These are phyloP conservation scores for Trametes polyzona DNA, from an alignment of 1,284 basidiomycete genomes.

Conservation along the genomic window DNA sequence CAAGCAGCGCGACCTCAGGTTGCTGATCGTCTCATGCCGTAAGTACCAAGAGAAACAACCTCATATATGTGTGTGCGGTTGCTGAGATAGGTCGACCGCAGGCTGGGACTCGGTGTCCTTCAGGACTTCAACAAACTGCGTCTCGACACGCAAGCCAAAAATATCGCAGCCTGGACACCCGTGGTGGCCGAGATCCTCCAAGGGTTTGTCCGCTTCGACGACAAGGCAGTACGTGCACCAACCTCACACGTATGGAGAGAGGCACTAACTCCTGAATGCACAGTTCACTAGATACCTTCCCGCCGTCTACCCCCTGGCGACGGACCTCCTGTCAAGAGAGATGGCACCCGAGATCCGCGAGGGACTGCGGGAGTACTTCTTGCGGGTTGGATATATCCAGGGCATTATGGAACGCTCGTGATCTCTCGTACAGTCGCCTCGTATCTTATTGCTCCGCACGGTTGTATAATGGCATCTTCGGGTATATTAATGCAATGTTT, in stretches of 20 bases:
- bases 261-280: not conserved
- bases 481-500: conserved; percentile 33
- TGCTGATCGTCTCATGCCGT: conserved; percentile 90
- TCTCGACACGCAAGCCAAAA: conserved; percentile 91
- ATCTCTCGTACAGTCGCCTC: conserved; percentile 27
- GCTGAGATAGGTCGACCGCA: conserved; percentile 36
- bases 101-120: conserved; percentile 89
- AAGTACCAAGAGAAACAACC: conserved; percentile 39
- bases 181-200: conserved; percentile 93
- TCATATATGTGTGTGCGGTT: not conserved
- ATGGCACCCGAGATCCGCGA: conserved; percentile 81
- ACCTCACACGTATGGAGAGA: not conserved
- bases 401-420: conserved; percentile 66
- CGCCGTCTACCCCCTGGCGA: conserved; percentile 85
- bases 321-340: conserved; percentile 82
- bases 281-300: conserved; percentile 87
- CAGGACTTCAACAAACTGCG: conserved; percentile 92
- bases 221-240: conserved; percentile 78
- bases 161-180: conserved; percentile 97
- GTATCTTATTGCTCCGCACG: conserved; percentile 33
- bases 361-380: conserved; percentile 76
- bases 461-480: conserved; percentile 34
- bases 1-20: conserved; percentile 83
- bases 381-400: conserved; percentile 74
- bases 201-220: conserved; percentile 89